phyloP scores from a whole-genome alignment of 768 basidiomycete genomes.

The Hysterangium stoloniferum region DNA sequence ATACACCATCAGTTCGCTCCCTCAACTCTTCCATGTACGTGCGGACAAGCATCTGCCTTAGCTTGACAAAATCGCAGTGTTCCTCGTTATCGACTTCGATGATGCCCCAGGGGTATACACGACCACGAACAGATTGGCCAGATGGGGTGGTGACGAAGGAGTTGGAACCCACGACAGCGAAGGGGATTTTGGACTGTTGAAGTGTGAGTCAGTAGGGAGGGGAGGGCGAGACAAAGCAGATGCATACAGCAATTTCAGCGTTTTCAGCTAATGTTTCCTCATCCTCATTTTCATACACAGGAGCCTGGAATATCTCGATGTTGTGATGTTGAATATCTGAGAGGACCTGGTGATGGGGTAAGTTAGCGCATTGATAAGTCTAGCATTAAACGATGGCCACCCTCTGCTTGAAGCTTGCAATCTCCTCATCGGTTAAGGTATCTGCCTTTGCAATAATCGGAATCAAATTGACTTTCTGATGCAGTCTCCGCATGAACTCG shows the following conservation, averaged over 20 bases:
- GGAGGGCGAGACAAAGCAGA: not conserved
- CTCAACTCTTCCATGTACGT: conserved; percentile 99
- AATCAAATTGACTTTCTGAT: conserved; percentile 96
- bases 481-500: conserved; percentile 96
- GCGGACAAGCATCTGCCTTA: conserved; percentile 97
- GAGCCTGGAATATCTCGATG: conserved; percentile 97
- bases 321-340: conserved; percentile 91
- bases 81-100: conserved; percentile 99
- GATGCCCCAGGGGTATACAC: conserved; percentile 96
- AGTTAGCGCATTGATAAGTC: not conserved
- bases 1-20: conserved; percentile 90
- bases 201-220: not conserved
- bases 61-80: conserved; percentile 99
- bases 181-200: conserved; percentile 83
- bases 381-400: conserved; percentile 34
- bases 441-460: conserved; percentile 98
- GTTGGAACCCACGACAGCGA: conserved; percentile 96
- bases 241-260: conserved; percentile 72
- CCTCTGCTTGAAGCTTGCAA: conserved; percentile 85
- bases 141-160: conserved; percentile 72
- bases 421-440: conserved; percentile 95
- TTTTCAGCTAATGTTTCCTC: conserved; percentile 97
- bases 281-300: conserved; percentile 95
- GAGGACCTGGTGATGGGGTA: conserved; percentile 52
- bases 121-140: conserved; percentile 89